Percentiles rank a stretch among this genome's conserved stretches.
Evolutionary conservation across 1,139 yeast genomes (phyloP).

Genomic region (Hansenula sp.): DNA sequence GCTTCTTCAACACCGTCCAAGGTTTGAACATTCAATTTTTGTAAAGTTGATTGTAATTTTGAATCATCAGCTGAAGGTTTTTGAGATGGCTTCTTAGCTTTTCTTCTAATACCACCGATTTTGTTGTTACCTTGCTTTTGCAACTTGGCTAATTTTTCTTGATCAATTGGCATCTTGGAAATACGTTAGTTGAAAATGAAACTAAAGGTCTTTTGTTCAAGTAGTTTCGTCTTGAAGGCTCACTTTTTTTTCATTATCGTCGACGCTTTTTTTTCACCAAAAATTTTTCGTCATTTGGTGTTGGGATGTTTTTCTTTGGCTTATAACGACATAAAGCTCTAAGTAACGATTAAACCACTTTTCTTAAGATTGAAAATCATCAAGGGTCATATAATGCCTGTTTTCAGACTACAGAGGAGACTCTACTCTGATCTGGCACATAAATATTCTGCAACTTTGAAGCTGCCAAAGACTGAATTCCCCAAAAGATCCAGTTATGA

Average conservation of each 20-base stretch:
- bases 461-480: conserved; percentile 49
- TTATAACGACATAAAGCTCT: no score
- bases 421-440: conserved; percentile 18
- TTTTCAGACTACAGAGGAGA: conserved; percentile 5
- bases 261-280: conserved; percentile 1
- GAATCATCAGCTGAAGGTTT: conserved; percentile 75
- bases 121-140: conserved; percentile 71
- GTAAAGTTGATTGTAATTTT: conserved; percentile 85
- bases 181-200: background rate
- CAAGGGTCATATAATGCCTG: background rate
- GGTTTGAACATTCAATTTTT: conserved; percentile 86
- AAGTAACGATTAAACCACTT: no score
- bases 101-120: conserved; percentile 89
- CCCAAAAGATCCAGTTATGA: conserved; percentile 42
- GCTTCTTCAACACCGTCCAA: conserved; percentile 93
- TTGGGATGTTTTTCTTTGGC: background rate
- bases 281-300: background rate
- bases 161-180: conserved; percentile 70
- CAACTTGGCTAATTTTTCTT: conserved; percentile 81
- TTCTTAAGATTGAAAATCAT: no score
- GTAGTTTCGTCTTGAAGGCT: background rate
- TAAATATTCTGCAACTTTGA: conserved; percentile 20
- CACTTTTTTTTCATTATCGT: conserved; percentile 1
- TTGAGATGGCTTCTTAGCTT: conserved; percentile 50
- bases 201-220: background rate